These are phyloP conservation scores for Cryptomeria japonica DNA, from an alignment of 75 land plant species.

Conservation along the genomic window DNA sequence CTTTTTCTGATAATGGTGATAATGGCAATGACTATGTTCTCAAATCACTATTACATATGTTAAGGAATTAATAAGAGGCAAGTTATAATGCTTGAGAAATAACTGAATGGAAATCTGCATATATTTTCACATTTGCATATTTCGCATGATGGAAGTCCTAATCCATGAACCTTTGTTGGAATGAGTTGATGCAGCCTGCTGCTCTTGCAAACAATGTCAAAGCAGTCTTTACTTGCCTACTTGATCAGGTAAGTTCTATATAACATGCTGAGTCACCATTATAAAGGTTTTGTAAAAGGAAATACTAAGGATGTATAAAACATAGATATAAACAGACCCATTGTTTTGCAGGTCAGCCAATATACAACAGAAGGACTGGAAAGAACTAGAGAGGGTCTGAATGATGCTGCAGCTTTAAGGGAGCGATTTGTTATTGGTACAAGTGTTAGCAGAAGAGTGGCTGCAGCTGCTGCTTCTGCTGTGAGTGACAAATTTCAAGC, in stretches of 20 bases:
- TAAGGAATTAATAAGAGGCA: background rate
- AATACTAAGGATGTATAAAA: background rate
- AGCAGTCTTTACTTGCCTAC: constrained; percentile 81
- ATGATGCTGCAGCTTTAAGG: constrained; percentile 89
- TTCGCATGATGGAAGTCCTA: background rate
- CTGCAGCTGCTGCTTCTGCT: constrained; percentile 98
- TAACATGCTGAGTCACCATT: background rate
- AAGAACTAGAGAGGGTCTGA: constrained; percentile 76
- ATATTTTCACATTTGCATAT: background rate
- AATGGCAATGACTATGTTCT: background rate
- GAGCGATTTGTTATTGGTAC: constrained; percentile 90
- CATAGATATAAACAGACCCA: background rate
- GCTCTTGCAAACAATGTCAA: constrained; percentile 79
- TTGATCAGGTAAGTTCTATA: constrained; percentile 77
- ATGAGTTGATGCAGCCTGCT: constrained; percentile 54
- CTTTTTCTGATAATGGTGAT: background rate
- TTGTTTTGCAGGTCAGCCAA: constrained; percentile 72
- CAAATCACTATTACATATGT: background rate
- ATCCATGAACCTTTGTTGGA: background rate
- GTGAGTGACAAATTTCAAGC: constrained; percentile 33
- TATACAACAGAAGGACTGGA: constrained; percentile 93
- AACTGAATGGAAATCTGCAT: background rate
- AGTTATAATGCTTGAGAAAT: background rate
- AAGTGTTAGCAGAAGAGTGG: constrained; percentile 87
- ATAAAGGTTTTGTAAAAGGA: background rate